Percentiles rank a stretch among this genome's conserved stretches.
phyloP scores from a whole-genome alignment of 2,329 filamentous ascomycete genomes.

The Westerdykella ornata region DNA sequence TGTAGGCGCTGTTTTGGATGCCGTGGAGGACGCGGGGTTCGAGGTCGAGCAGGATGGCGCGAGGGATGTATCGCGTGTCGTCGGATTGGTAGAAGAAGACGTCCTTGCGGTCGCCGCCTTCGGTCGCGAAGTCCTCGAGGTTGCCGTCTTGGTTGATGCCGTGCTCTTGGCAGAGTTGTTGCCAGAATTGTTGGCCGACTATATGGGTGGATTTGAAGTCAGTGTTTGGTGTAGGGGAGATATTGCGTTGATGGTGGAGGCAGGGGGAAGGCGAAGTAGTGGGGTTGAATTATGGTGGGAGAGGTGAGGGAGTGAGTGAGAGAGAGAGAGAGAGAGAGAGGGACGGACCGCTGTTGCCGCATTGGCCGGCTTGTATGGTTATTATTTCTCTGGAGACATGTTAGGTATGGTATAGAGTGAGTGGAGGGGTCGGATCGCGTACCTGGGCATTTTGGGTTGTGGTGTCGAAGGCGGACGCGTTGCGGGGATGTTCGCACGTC shows the following conservation, averaged over 20 bases:
- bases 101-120: slow-evolving; percentile 95
- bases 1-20: slow-evolving; percentile 90
- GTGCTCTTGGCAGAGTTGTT: slow-evolving; percentile 95
- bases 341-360: slow-evolving; percentile 93
- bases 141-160: slow-evolving; percentile 97
- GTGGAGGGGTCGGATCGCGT: slow-evolving; percentile 4
- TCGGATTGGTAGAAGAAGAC: slow-evolving; percentile 99
- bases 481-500: slow-evolving; percentile 25
- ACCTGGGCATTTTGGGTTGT: slow-evolving; percentile 35
- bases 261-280: background rate
- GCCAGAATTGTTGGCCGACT: slow-evolving; percentile 99
- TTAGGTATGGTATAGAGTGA: slow-evolving; percentile 5
- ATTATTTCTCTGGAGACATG: slow-evolving; percentile 76
- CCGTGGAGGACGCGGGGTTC: slow-evolving; percentile 88
- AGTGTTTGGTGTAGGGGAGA: slow-evolving; percentile 16
- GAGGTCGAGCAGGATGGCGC: slow-evolving; percentile 89
- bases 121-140: slow-evolving; percentile 93
- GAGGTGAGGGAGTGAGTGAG: background rate
- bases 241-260: background rate
- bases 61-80: slow-evolving; percentile 95
- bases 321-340: slow-evolving; percentile 6
- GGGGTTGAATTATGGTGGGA: background rate
- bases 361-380: slow-evolving; percentile 97
- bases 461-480: slow-evolving; percentile 28
- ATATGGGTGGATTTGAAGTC: no score